Base-by-base conservation (phyloP, 257 asterid species). In the Salvia rosmarinus region DNA sequence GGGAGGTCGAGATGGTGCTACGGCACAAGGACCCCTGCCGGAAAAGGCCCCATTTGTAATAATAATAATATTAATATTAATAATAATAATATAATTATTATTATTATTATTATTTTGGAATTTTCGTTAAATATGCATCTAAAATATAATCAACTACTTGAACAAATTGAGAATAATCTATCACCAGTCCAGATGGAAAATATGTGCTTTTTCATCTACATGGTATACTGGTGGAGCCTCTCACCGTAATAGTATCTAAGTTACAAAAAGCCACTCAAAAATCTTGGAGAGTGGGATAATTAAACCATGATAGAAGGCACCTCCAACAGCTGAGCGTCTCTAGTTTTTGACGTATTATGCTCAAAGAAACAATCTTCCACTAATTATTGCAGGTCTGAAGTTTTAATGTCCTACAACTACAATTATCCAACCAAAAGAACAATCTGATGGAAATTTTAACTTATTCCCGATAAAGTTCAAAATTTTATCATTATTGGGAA, bases 301-400 rank as follows among this genome's bases (percentile, higher is more conserved):
- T n/a, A 47, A 47, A 47, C 21, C 54, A 47, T 14, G 54, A 47
- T 4, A 14, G 9, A 47, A 49, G 55, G 55, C 55, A 49, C 21
- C 23, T 49, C n/a, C 21, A 16, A n/a, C 20, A 47, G 34, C 40
- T 60, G 44, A 55, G 56, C 20, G 44, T 39, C 11, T 42, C 3
- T 25, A 49, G 44, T 7, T 28, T 66, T 28, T 32, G 14, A 25
- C n/a, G 9, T 46, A 1, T 10, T 11, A 16, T 14, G 25, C 51
- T 30, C 43, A 62, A 39, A 51, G 65, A 72, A 13, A 42, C 35
- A 58, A 39, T 16, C 19, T 14, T 2, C 56, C 70, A 52, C 72
- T 42, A 69, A 52, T 34, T 30, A 49, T 56, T 13, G 11, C 13
- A 30, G 39, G 67, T 35, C 20, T 58, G 65, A 20, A 50, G 20